These are phyloP conservation scores for Didymella keratinophila DNA, from an alignment of 2,329 filamentous ascomycete species.

Conservation along the genomic window DNA sequence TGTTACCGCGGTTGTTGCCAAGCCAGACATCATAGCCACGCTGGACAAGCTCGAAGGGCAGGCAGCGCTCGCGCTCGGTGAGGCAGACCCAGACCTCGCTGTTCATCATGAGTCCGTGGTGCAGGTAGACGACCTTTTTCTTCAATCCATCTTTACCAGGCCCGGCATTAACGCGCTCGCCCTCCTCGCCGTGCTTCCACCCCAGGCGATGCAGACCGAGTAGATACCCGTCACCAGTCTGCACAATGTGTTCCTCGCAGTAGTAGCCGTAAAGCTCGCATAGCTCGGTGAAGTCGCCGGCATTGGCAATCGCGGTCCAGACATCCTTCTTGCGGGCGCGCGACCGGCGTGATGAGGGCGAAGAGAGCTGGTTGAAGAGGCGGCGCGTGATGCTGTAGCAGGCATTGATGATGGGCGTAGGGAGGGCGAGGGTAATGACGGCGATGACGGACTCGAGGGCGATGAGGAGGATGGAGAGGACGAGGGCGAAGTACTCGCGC, in stretches of 20 bases:
- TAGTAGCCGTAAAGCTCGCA: constrained; percentile 90
- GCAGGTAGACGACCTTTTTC: constrained; percentile 91
- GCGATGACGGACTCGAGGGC: constrained; percentile 83
- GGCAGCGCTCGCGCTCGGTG: constrained; percentile 82
- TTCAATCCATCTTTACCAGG: constrained; percentile 61
- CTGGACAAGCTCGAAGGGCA: constrained; percentile 90
- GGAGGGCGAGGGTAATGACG: constrained; percentile 85
- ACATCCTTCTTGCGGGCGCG: constrained; percentile 75
- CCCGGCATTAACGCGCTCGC: constrained; percentile 77
- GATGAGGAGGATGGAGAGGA: constrained; percentile 84
- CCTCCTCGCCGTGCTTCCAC: constrained; percentile 82
- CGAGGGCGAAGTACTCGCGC: constrained; percentile 85
- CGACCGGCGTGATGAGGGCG: constrained; percentile 72
- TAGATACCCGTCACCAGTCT: constrained; percentile 92
- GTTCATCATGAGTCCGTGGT: constrained; percentile 98
- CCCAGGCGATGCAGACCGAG: constrained; percentile 88
- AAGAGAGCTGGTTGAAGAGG: constrained; percentile 80
- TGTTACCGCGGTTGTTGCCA: constrained; percentile 97
- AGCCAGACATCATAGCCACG: constrained; percentile 96
- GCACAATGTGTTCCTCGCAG: constrained; percentile 94
- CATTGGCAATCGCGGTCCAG: constrained; percentile 80
- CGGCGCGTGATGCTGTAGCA: constrained; percentile 83
- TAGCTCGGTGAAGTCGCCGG: constrained; percentile 92
- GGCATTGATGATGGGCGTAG: constrained; percentile 79
- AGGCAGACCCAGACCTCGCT: constrained; percentile 97